Evolutionary conservation across 768 basidiomycete species (phyloP).

Genomic region (Trametes cubensis): DNA sequence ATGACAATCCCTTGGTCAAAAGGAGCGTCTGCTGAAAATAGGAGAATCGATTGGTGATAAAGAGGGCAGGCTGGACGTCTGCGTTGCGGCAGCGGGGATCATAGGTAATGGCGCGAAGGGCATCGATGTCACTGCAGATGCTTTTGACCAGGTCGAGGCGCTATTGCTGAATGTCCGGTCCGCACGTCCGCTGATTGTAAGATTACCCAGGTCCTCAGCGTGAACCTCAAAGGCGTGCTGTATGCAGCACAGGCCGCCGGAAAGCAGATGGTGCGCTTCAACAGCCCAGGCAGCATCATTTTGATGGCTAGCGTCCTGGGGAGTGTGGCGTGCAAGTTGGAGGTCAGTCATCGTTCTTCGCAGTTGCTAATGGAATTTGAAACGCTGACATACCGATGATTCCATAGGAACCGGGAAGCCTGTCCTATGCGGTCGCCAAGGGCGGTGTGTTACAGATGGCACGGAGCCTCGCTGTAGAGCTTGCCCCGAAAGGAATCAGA

Average conservation of each 20-base stretch:
- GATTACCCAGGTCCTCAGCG: constrained; percentile 52
- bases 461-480: constrained; percentile 79
- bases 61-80: constrained; percentile 73
- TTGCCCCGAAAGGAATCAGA: constrained; percentile 62
- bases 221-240: constrained; percentile 54
- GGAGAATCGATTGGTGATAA: constrained; percentile 61
- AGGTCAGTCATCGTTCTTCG: too few relatives aligned
- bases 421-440: constrained; percentile 75
- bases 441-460: constrained; percentile 77
- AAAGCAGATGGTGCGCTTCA: constrained; percentile 38
- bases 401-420: constrained; percentile 66
- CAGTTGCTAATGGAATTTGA: too few relatives aligned
- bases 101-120: constrained; percentile 52
- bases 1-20: neutral
- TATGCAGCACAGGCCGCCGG: constrained; percentile 40
- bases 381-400: neutral
- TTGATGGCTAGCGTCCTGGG: constrained; percentile 44
- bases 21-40: constrained; percentile 47
- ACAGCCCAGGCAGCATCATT: constrained; percentile 42
- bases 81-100: constrained; percentile 77
- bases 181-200: neutral
- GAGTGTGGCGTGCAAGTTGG: too few relatives aligned
- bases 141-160: constrained; percentile 56
- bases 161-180: neutral
- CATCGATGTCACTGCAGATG: constrained; percentile 59